Base-by-base conservation (phyloP, 1,139 yeast genomes). In the Debaryomyces subglobosus region DNA sequence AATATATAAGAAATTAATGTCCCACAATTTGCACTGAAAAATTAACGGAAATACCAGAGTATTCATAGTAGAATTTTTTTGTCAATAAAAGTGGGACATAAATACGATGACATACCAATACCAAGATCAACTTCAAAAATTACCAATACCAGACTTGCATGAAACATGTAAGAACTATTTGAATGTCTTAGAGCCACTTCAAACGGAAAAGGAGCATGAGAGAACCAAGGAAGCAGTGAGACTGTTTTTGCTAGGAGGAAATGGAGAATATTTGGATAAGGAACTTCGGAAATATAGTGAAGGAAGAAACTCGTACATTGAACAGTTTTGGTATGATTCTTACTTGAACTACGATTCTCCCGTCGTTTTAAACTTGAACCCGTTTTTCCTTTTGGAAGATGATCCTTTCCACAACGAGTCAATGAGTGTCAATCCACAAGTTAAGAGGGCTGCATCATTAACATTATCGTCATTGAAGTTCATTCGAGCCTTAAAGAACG, bases 291-390 rank as follows among this genome's bases (percentile, higher is more conserved):
- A 80, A 47, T 89, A 87, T 59, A 77, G 89, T 9, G 74, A 80
- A 49, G 68, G 81, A 16, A 74, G 91, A 56, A 82, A 88, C 47
- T 85, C 95, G 8, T 90, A 86, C 66, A 90, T 90, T 53, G 97
- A 90, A 67, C 96, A 90, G 64, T 90, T 90, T 65, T 90, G 97
- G 97, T 89, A 84, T 65, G 97, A 90, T 63, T 83, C 96, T 2
- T 90, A 90, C 65, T 75, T 90, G 54, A 85, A 85, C 65, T 88
- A 88, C 64, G 97, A 90, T 67, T 86, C 90, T 23, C 96, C 92
- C 0, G 96, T 90, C 44, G 97, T 90, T 25, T 76, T 90, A 52
- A 90, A 90, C 65, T 78, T 90, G 57, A 90, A 90, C 61, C 97
- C 97, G 0, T 90, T 89, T 62, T 89, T 90, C 64, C 78, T 89